phyloP scores from a whole-genome alignment of 495 filamentous ascomycete species.

The Podospora australis region DNA sequence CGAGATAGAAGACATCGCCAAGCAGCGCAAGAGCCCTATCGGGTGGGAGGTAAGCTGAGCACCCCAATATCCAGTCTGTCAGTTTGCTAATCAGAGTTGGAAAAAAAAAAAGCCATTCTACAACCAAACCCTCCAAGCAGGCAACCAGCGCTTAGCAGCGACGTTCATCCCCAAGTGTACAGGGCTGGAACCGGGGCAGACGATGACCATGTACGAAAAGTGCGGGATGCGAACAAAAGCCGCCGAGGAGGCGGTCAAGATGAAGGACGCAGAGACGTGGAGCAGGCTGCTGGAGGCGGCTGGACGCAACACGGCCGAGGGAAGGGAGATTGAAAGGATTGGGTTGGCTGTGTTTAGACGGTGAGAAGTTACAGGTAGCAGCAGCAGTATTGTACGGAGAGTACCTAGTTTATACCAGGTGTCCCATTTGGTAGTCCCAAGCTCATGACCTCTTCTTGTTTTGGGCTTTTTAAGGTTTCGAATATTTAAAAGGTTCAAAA shows the following conservation, averaged over 20 bases:
- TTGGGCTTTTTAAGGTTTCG: no score
- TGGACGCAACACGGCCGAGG: slow-evolving; percentile 35
- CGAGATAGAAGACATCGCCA: slow-evolving; percentile 79
- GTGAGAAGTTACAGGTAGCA: no score
- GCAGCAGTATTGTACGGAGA: no score
- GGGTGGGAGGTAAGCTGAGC: slow-evolving; percentile 75
- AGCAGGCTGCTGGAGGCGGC: slow-evolving; percentile 40
- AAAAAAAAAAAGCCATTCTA: slow-evolving; percentile 65
- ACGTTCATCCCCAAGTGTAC: slow-evolving; percentile 82
- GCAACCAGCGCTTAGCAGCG: slow-evolving; percentile 81
- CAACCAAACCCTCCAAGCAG: slow-evolving; percentile 79
- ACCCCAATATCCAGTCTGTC: background rate
- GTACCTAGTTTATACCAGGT: no score
- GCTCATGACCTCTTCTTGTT: no score
- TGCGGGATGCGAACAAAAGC: slow-evolving; percentile 88
- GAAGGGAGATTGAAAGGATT: slow-evolving; percentile 42
- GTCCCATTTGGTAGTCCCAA: no score
- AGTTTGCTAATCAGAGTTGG: background rate
- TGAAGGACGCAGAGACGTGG: slow-evolving; percentile 64
- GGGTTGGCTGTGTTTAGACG: slow-evolving; percentile 36
- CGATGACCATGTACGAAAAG: slow-evolving; percentile 92
- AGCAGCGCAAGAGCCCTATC: slow-evolving; percentile 74
- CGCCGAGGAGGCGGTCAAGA: slow-evolving; percentile 81
- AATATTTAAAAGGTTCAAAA: no score
- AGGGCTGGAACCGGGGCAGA: slow-evolving; percentile 50